phyloP scores from a whole-genome alignment of 495 filamentous ascomycete genomes.

The Aspergillus bridgeri region DNA sequence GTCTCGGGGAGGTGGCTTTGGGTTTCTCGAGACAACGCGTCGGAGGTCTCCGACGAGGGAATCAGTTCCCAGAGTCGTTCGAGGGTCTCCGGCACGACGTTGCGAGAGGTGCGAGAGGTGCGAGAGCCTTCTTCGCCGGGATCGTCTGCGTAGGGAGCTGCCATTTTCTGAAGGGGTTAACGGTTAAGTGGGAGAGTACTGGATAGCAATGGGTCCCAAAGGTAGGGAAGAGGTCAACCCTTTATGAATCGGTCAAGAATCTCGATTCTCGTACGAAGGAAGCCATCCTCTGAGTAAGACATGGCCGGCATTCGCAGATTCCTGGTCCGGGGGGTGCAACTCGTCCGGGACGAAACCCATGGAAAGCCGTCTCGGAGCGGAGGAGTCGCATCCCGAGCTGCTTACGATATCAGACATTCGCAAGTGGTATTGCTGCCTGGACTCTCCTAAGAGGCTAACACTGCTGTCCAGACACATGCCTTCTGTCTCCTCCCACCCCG shows the following conservation, averaged over 20 bases:
- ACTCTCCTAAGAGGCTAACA: too few species aligned
- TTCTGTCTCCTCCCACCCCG: constrained; percentile 27
- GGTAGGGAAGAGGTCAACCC: too few species aligned
- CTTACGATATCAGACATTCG: background rate
- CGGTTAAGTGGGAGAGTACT: background rate
- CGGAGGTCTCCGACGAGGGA: background rate
- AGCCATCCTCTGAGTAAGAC: background rate
- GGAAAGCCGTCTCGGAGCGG: background rate
- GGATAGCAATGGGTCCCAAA: too few species aligned
- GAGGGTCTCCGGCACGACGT: background rate
- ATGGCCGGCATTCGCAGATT: background rate
- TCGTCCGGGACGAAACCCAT: background rate
- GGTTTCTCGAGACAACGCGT: background rate
- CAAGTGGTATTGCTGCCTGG: too few species aligned
- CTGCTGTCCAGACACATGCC: constrained; percentile 14
- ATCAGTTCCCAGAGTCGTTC: background rate
- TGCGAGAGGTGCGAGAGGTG: background rate
- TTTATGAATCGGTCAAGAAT: background rate
- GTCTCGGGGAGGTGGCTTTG: background rate
- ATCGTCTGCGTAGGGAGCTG: background rate
- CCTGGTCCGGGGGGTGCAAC: background rate
- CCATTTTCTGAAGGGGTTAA: background rate
- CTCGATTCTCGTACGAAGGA: background rate
- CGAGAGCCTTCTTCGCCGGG: background rate
- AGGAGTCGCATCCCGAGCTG: background rate